These are phyloP conservation scores for Euclidium syriacum DNA, from an alignment of 345 rosid species.

Conservation along the genomic window DNA sequence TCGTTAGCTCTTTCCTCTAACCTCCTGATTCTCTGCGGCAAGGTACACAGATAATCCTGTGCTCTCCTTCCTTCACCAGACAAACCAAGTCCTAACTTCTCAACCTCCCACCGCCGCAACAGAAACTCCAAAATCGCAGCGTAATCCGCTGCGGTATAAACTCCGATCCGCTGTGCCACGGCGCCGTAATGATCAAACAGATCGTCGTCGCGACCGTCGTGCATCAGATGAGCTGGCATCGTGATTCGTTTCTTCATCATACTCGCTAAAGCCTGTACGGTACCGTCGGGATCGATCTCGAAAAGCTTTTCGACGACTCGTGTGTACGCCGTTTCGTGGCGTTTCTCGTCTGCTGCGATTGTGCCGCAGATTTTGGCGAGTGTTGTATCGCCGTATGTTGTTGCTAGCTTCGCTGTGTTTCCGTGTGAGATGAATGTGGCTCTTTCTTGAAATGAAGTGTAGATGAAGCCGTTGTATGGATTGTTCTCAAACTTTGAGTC, in stretches of 20 bases:
- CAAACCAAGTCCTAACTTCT: constrained; percentile 31
- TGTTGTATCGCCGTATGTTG: constrained; percentile 31
- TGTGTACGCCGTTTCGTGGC: constrained; percentile 47
- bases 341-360: constrained; percentile 48
- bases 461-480: constrained; percentile 46
- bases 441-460: constrained; percentile 53
- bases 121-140: constrained; percentile 43
- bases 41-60: constrained; percentile 35
- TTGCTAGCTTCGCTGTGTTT: constrained; percentile 38
- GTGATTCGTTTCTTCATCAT: constrained; percentile 51
- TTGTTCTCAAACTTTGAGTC: constrained; percentile 43
- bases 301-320: constrained; percentile 42
- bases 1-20: constrained; percentile 24
- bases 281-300: constrained; percentile 44
- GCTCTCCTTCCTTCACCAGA: constrained; percentile 40
- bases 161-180: constrained; percentile 44
- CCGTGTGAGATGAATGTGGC: constrained; percentile 56
- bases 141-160: constrained; percentile 48
- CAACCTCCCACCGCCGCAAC: constrained; percentile 44
- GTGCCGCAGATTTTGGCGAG: constrained; percentile 45
- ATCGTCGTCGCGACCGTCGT: constrained; percentile 39
- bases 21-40: constrained; percentile 32
- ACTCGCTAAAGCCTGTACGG: constrained; percentile 37
- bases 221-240: constrained; percentile 52
- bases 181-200: constrained; percentile 41